Evolutionary conservation across 2,329 filamentous ascomycete genomes (phyloP), one percentile per base, ranked within the genome.

Genomic region (Monilinia aucupariae): DNA sequence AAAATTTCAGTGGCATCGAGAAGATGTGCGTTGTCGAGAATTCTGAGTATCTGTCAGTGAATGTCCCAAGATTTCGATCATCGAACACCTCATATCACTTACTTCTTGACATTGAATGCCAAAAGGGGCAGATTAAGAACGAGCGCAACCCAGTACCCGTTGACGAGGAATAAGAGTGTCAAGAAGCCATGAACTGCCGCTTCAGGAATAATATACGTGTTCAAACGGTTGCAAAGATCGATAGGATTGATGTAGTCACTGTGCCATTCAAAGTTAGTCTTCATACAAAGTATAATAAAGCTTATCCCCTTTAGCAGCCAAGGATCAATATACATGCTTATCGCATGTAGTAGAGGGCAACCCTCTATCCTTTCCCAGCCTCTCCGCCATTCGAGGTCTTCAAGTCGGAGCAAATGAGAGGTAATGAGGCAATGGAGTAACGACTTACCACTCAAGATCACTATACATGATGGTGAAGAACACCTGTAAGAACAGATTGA

Each of bases 391-490:
- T 25, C n/a, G 22, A n/a, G 25, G 7, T 41, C 15, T 17, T 30
- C n/a, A 12, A 48, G 48, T 45, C 52, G 22, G 43, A 34, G 30
- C 30, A 41, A 10, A 39, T 6, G 30, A 41, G 39, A n/a, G n/a
- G n/a, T n/a, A n/a, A n/a, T n/a, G n/a, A n/a, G n/a, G n/a, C n/a
- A n/a, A n/a, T n/a, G n/a, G 17, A 27, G 37, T 20, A 30, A 54
- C 15, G 43, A 82, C 90, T 74, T 81, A 96, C 92, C 94, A 99
- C 89, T 99, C 94, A 74, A 99, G 80, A 84, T 99, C 94, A 79
- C 91, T 96, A 81, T 97, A 99, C 96, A 99, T 99, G 76, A 99
- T 99, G 64, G 94, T 99, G 82, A 99, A 99, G 85, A 99, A 99
- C 73, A 99, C 94, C 82, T 99, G 96, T 64, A 99, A 85, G 80